Conservation (phyloP, 352 stramenopile species). For the Peronospora farinosa region DNA sequence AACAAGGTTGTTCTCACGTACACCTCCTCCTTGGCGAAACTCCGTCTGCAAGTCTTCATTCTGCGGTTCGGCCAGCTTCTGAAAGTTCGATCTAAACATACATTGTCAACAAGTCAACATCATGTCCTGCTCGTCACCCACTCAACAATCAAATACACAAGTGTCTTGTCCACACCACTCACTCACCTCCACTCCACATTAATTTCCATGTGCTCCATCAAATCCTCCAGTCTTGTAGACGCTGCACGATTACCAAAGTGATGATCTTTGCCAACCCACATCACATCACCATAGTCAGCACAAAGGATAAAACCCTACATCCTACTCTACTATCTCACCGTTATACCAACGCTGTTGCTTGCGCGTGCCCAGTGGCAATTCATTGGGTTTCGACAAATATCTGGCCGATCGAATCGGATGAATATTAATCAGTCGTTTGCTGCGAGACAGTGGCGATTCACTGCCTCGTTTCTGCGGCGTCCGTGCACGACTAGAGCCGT, state of each 20-base stretch:
- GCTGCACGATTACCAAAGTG: constrained; percentile 76
- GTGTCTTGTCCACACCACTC: background rate
- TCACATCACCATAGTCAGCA: constrained; percentile 4
- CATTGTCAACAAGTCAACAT: constrained; percentile 1
- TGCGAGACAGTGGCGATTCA: constrained; percentile 48
- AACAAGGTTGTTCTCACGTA: constrained; percentile 27
- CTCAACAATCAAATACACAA: background rate
- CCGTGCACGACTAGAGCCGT: constrained; percentile 52
- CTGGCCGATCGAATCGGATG: constrained; percentile 59
- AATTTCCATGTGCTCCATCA: constrained; percentile 87
- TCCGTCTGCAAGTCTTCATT: constrained; percentile 68
- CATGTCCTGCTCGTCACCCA: background rate
- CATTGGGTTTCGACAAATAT: constrained; percentile 63
- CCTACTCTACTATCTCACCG: constrained; percentile 25
- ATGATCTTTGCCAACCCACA: constrained; percentile 41
- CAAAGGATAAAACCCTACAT: background rate
- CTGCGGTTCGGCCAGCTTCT: constrained; percentile 70
- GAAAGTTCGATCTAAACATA: constrained; percentile 66
- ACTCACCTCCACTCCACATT: constrained; percentile 76
- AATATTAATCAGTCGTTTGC: constrained; percentile 77
- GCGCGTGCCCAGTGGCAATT: constrained; percentile 54
- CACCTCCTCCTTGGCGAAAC: constrained; percentile 60
- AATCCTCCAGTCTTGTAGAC: constrained; percentile 64
- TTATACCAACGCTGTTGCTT: constrained; percentile 86
- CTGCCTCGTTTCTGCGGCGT: constrained; percentile 59